Evolutionary conservation across 1,284 basidiomycete genomes (phyloP).

Genomic region (Leccinum fuscescens): DNA sequence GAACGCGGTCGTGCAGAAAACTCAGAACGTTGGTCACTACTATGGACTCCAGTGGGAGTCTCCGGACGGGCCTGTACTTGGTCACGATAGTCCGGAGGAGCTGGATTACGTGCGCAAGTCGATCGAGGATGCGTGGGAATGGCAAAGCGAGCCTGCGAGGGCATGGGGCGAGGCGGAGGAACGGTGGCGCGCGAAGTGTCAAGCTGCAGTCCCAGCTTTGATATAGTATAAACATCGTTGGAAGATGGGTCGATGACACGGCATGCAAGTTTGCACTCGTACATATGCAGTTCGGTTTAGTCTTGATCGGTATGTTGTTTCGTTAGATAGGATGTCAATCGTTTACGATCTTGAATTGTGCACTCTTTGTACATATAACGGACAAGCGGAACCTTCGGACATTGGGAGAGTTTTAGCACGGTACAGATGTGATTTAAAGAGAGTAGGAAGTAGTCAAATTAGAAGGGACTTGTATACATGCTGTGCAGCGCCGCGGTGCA

Average conservation of each 20-base stretch:
- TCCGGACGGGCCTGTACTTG: constrained; percentile 11
- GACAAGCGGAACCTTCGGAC: neutral
- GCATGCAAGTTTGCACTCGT: neutral
- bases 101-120: constrained; percentile 9
- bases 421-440: too few species aligned
- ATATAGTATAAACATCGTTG: neutral
- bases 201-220: neutral
- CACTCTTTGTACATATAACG: neutral
- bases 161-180: constrained; percentile 18
- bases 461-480: too few species aligned
- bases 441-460: too few species aligned
- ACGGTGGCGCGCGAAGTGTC: constrained; percentile 6
- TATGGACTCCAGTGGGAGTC: constrained; percentile 3
- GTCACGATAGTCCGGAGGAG: constrained; percentile 1
- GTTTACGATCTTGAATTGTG: neutral
- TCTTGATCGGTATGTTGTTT: neutral
- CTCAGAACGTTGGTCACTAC: constrained; percentile 2
- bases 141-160: constrained; percentile 12
- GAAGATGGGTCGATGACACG: constrained; percentile 12
- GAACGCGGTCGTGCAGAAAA: constrained; percentile 11
- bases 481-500: too few species aligned
- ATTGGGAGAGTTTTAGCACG: too few species aligned
- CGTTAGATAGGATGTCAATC: neutral
- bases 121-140: constrained; percentile 20
- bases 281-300: neutral